Conservation (phyloP, 768 basidiomycete species). For the Amanita rubescens region DNA sequence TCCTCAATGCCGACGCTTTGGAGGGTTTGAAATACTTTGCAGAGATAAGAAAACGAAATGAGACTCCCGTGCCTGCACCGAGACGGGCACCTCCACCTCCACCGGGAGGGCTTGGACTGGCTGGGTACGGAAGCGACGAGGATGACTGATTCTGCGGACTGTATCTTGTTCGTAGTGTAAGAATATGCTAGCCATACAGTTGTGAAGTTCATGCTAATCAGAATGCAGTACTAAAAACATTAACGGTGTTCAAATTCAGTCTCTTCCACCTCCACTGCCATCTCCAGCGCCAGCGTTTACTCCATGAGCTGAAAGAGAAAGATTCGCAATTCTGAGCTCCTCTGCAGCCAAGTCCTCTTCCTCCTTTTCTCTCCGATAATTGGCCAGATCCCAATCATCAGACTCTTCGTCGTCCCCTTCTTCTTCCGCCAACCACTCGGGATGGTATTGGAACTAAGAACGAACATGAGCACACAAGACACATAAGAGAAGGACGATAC, state of each 20-base stretch:
- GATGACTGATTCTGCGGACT: slow-evolving; percentile 11
- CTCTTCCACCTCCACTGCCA: slow-evolving; percentile 22
- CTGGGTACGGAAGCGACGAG: slow-evolving; percentile 74
- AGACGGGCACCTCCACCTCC: slow-evolving; percentile 25
- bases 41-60: slow-evolving; percentile 71
- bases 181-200: neutral
- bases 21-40: slow-evolving; percentile 90
- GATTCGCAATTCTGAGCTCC: slow-evolving; percentile 40
- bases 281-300: slow-evolving; percentile 20
- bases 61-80: slow-evolving; percentile 22
- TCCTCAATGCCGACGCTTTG: slow-evolving; percentile 79
- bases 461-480: slow-evolving; percentile 4
- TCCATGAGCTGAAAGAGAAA: slow-evolving; percentile 29
- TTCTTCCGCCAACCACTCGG: slow-evolving; percentile 87
- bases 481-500: slow-evolving; percentile 18
- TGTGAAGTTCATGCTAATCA: neutral
- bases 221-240: neutral
- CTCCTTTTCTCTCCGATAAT: slow-evolving; percentile 57
- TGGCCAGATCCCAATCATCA: slow-evolving; percentile 53
- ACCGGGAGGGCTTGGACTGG: slow-evolving; percentile 51
- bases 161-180: neutral
- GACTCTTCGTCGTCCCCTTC: slow-evolving; percentile 37
- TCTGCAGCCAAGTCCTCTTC: slow-evolving; percentile 51
- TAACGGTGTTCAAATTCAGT: neutral
- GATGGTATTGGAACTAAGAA: slow-evolving; percentile 85